A percentile compares a stretch with the other conserved stretches of the same genome.
phyloP scores from a whole-genome alignment of 2,329 filamentous ascomycete genomes.

The Zalaria sp. region DNA sequence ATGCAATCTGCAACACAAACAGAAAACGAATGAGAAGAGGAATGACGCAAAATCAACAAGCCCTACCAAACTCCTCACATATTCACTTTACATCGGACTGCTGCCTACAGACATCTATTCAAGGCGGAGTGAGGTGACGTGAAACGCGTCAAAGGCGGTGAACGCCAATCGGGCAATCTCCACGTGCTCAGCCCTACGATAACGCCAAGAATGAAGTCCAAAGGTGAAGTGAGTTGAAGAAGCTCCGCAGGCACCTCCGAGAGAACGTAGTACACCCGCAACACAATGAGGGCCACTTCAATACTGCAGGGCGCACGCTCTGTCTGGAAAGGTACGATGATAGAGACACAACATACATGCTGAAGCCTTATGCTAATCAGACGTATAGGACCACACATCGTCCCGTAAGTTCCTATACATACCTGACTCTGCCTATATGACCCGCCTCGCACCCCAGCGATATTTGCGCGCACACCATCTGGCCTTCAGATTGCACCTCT shows the following conservation, averaged over 20 bases:
- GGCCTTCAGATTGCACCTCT: neutral
- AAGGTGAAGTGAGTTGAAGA: neutral
- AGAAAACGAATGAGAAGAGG: no score
- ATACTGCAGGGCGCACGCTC: constrained; percentile 57
- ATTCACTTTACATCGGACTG: neutral
- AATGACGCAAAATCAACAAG: neutral
- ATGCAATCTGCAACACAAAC: no score
- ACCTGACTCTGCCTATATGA: constrained; percentile 5
- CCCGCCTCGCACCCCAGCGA: neutral
- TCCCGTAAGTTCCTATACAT: constrained; percentile 41
- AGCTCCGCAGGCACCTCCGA: constrained; percentile 4
- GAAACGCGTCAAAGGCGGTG: neutral
- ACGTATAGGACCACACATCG: constrained; percentile 49
- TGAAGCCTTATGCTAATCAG: neutral
- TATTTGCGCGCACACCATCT: constrained; percentile 1
- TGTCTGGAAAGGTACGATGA: constrained; percentile 66
- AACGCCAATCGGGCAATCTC: constrained; percentile 2
- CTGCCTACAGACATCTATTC: neutral
- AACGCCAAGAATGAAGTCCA: no score
- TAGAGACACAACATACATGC: no score
- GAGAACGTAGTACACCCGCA: neutral
- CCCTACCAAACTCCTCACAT: neutral
- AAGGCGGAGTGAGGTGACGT: neutral
- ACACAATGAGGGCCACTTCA: constrained; percentile 7
- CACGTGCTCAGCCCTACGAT: neutral